A percentile compares a stretch with the other conserved stretches of the same genome.
phyloP scores from a whole-genome alignment of 75 land plant species.

The Pinus albicaulis region DNA sequence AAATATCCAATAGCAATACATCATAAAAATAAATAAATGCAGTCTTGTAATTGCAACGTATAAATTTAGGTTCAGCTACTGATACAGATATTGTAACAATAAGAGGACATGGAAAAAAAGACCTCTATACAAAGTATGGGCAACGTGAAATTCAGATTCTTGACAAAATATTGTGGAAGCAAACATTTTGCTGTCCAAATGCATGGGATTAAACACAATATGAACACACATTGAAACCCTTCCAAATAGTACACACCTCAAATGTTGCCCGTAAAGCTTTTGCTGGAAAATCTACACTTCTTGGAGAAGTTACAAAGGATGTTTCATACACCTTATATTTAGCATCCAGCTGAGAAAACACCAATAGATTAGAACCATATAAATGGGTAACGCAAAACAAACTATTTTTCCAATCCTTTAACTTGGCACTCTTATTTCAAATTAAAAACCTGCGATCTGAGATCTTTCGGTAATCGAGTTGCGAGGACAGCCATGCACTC shows the following conservation, averaged over 20 bases:
- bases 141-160: background rate
- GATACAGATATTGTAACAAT: background rate
- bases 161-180: background rate
- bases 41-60: background rate
- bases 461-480: constrained; percentile 86
- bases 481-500: constrained; percentile 91
- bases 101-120: background rate
- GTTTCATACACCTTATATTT: constrained; percentile 76
- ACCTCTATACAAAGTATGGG: background rate
- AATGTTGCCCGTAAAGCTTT: constrained; percentile 60
- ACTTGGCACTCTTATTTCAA: background rate
- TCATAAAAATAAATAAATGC: background rate
- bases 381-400: background rate
- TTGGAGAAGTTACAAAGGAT: constrained; percentile 31
- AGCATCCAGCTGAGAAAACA: constrained; percentile 60
- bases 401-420: background rate
- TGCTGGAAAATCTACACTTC: constrained; percentile 88
- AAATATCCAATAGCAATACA: background rate
- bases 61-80: background rate
- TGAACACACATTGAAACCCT: background rate
- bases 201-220: background rate
- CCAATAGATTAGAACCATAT: constrained; percentile 1
- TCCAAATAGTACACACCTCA: constrained; percentile 48
- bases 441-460: constrained; percentile 23
- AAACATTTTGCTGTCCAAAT: background rate